phyloP scores from a whole-genome alignment of 768 basidiomycete species.

The Cyclocybe aegerita region DNA sequence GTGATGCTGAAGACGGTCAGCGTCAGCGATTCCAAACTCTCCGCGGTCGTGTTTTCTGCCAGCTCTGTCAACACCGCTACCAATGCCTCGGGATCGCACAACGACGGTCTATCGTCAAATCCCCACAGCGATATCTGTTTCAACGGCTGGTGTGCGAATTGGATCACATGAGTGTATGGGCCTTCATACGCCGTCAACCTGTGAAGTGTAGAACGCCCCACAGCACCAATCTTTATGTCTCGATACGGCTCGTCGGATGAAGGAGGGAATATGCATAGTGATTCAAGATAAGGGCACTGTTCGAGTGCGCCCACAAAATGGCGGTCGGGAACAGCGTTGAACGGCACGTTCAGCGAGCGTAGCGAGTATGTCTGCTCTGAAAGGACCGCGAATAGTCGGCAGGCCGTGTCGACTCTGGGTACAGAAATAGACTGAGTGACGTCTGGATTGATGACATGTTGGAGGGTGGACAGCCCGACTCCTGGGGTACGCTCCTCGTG shows the following conservation, averaged over 20 bases:
- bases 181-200: constrained; percentile 27
- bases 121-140: constrained; percentile 26
- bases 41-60: constrained; percentile 13
- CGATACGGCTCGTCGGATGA: constrained; percentile 17
- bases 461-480: constrained; percentile 24
- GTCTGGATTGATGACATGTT: constrained; percentile 26
- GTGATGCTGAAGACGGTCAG: constrained; percentile 21
- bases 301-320: constrained; percentile 24
- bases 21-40: constrained; percentile 19
- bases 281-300: constrained; percentile 27
- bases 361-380: constrained; percentile 11
- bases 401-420: constrained; percentile 30
- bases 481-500: constrained; percentile 30
- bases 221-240: constrained; percentile 13
- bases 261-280: constrained; percentile 31
- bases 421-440: constrained; percentile 29
- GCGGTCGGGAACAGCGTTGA: constrained; percentile 23
- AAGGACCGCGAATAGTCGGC: constrained; percentile 23
- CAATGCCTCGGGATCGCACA: constrained; percentile 22
- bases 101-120: constrained; percentile 21
- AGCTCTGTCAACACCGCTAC: constrained; percentile 14
- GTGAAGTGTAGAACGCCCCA: constrained; percentile 20
- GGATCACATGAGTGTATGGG: constrained; percentile 23
- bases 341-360: constrained; percentile 19
- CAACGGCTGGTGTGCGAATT: constrained; percentile 22